Evolutionary conservation across 257 asterid species (phyloP), one percentile per base, ranked within the genome.

Genomic region (Eucommia ulmoides): DNA sequence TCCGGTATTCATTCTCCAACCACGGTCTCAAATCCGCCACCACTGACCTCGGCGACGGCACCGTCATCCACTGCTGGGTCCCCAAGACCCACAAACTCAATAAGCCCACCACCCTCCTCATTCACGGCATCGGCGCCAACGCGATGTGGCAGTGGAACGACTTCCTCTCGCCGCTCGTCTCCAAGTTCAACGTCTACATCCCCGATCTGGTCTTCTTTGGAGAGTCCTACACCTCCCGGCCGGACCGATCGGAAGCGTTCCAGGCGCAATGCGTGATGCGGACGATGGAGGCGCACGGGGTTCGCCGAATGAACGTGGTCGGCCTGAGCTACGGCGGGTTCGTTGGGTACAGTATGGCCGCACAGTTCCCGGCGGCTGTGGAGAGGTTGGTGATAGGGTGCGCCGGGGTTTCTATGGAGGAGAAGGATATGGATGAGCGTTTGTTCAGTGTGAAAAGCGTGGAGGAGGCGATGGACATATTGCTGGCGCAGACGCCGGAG

Each of bases 91-190:
- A 42, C 65, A 63, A 69, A 24, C 72, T 68, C 33, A 49, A 62
- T 0, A 83, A 64, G 53, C 86, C 86, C 54, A 73, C 63, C 20
- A 18, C 81, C 5, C 44, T 88, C 53, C 80, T 84, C 45, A 71
- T 84, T 53, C 97, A 88, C 33, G 95, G 95, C 0, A 42, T 88
- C 19, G 95, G 95, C 47, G 86, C 95, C 41, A 84, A 84, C 69
- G 92, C 95, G 50, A 81, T 84, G 88, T 88, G 95, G 97, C 96
- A 86, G 52, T 83, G 94, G 93, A 70, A 68, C 61, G 79, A 80
- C 23, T 76, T 80, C 74, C 63, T 82, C 17, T 71, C 85, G 6
- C 83, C 45, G 17, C n/a, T 38, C n/a, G n/a, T 38, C n/a, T 14
- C 45, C 45, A 6, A 38, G 3, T 38, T 38, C 45, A 38, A 38